Evolutionary conservation across 2,329 filamentous ascomycete species (phyloP).

Genomic region (Aspergillus versicolor): DNA sequence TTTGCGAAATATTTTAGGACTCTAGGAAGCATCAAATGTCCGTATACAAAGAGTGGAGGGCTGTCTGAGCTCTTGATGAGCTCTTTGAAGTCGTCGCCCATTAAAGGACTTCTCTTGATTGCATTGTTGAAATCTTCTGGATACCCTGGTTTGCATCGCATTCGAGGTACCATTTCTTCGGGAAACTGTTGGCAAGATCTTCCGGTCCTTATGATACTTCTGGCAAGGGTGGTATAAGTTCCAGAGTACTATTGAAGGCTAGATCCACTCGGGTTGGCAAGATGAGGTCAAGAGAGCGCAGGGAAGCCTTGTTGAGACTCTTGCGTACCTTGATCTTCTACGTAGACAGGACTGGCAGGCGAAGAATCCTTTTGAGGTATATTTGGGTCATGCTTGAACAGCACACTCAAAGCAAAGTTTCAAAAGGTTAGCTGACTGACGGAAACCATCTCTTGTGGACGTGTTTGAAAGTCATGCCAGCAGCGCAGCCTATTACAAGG

Average conservation of each 20-base stretch:
- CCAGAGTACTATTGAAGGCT: background rate
- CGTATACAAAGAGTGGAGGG: constrained; percentile 30
- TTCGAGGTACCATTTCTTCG: constrained; percentile 7
- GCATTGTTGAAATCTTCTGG: constrained; percentile 26
- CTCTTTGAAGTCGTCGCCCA: constrained; percentile 19
- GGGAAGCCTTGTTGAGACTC: background rate
- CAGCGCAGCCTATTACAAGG: background rate
- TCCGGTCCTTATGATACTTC: no score
- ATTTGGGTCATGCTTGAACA: background rate
- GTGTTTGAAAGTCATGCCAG: background rate
- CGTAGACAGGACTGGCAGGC: background rate
- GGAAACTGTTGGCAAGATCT: background rate
- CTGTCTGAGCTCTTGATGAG: constrained; percentile 18
- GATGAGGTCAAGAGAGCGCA: background rate
- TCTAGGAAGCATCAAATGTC: constrained; percentile 30
- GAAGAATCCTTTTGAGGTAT: background rate
- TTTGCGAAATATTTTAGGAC: constrained; percentile 28
- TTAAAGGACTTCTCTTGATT: constrained; percentile 22
- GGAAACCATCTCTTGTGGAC: background rate
- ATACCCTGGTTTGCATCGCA: constrained; percentile 23
- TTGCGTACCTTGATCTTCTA: background rate
- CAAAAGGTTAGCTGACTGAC: background rate
- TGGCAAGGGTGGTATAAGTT: background rate
- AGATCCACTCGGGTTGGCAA: background rate
- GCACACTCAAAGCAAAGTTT: background rate